Base-by-base conservation (phyloP, 192 early-diverging fungal species). In the Mortierella antarctica region DNA sequence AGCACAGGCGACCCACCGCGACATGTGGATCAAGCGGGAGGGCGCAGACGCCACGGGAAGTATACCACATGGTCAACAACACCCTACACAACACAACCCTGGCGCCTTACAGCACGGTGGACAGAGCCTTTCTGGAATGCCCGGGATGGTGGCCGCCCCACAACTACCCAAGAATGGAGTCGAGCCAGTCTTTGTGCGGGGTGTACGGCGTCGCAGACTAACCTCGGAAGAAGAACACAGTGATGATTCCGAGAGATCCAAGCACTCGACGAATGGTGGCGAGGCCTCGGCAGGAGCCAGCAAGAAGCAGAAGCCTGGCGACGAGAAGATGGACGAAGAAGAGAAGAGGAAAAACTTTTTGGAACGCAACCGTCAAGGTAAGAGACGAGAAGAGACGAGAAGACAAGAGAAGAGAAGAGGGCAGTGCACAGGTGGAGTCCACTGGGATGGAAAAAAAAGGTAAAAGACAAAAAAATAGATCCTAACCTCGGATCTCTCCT, bases 351-450 rank as follows among this genome's bases (percentile, higher is more conserved):
- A 84, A 51, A 90, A 88, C 65, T 96, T 96, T 82, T 84, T 97
- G 52, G 96, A 97, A 78, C 86, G 95, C 47, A 97, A 97, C 83
- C 89, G 96, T 76, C 89, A 93, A 85, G 90, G 91, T 92, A 82
- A 62, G 76, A 71, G 49, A 48, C 14, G 8, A 10, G 7, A 10
- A 10, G 7, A 7, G 14, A 49, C 7, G 14, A 49, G 14, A 49
- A 49, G 14, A 49, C 7, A 72, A 46, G 51, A 20, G 23, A 46
- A 46, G 23, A 55, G 14, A 12, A 12, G 17, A 20, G 14, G 21
- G 6, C 8, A 15, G 13, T 53, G 17, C 14, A 5, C n/a, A 18
- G 2, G 5, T 57, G 20, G 7, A 12, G 17, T 56, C 44, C 20
- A 31, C 17, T 52, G 62, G 11, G 4, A 4, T 15, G 50, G 50